phyloP scores from a whole-genome alignment of 768 basidiomycete species.

The Lentinus tigrinus region DNA sequence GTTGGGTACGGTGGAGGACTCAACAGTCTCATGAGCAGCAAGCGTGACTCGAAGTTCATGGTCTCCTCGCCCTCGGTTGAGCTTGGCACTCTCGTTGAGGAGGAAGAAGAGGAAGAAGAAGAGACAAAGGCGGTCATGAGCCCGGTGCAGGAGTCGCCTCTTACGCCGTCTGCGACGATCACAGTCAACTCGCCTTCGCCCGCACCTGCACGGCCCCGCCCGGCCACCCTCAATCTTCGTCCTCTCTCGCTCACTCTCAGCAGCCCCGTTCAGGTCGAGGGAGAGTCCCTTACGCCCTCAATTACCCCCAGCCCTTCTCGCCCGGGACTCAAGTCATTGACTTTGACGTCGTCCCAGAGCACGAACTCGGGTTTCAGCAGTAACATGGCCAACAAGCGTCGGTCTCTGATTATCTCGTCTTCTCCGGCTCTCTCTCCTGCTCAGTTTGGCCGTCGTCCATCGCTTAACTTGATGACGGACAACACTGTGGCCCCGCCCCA shows the following conservation, averaged over 20 bases:
- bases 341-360: constrained; percentile 36
- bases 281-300: constrained; percentile 49
- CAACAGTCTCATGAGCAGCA: constrained; percentile 48
- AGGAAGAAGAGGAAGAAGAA: constrained; percentile 84
- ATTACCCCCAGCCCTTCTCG: constrained; percentile 51
- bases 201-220: constrained; percentile 53
- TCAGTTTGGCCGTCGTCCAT: constrained; percentile 37
- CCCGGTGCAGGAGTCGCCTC: constrained; percentile 10
- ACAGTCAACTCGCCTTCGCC: constrained; percentile 25
- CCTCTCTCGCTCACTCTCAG: constrained; percentile 70
- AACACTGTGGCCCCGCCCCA: constrained; percentile 22
- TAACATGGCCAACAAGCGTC: constrained; percentile 28
- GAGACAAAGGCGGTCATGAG: constrained; percentile 19
- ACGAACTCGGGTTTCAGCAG: constrained; percentile 8
- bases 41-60: constrained; percentile 78
- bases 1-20: constrained; percentile 39
- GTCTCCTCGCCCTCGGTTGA: constrained; percentile 68
- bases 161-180: constrained; percentile 5
- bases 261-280: constrained; percentile 34
- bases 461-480: constrained; percentile 23
- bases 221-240: constrained; percentile 64
- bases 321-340: constrained; percentile 51
- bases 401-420: constrained; percentile 35
- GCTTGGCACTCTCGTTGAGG: constrained; percentile 77
- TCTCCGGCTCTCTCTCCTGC: constrained; percentile 31